A percentile compares a stretch with the other conserved stretches of the same genome.
These are phyloP conservation scores for Coelastrella sp. DNA, from an alignment of 139 green algal species.

Conservation along the genomic window DNA sequence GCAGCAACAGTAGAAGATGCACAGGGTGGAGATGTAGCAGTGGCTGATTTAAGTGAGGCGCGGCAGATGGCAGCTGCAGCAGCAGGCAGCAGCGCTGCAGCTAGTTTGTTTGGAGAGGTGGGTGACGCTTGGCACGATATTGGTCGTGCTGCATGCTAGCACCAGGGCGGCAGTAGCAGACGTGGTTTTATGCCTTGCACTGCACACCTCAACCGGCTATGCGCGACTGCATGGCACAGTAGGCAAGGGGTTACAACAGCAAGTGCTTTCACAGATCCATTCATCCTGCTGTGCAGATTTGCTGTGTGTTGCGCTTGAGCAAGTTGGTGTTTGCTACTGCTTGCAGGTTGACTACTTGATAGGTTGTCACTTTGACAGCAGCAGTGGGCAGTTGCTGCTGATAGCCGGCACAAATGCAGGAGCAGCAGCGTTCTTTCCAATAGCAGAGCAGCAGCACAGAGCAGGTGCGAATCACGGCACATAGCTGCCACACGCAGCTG, in stretches of 20 bases:
- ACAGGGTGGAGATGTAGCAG: conserved; percentile 55
- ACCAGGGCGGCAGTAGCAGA: background rate
- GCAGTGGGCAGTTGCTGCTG: conserved; percentile 64
- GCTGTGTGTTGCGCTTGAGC: background rate
- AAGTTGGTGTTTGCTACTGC: background rate
- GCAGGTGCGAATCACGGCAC: background rate
- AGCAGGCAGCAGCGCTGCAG: conserved; percentile 43
- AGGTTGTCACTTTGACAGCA: conserved; percentile 70
- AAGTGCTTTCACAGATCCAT: too few species aligned
- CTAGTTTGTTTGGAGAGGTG: conserved; percentile 46
- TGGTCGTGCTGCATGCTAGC: too few species aligned
- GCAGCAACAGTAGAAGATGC: conserved; percentile 67
- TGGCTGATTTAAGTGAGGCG: conserved; percentile 63
- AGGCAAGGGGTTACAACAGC: too few species aligned
- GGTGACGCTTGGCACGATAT: too few species aligned
- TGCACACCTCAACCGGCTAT: too few species aligned
- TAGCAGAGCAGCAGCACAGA: conserved; percentile 58
- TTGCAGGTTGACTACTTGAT: conserved; percentile 78
- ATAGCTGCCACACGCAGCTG: background rate
- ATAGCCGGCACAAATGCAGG: conserved; percentile 71
- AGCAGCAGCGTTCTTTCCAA: conserved; percentile 68
- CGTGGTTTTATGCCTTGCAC: background rate
- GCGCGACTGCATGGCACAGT: background rate
- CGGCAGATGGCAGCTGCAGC: conserved; percentile 50
- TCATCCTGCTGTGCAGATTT: too few species aligned